Base-by-base conservation (phyloP, 192 early-diverging fungal species). In the Martensiomyces pterosporus region DNA sequence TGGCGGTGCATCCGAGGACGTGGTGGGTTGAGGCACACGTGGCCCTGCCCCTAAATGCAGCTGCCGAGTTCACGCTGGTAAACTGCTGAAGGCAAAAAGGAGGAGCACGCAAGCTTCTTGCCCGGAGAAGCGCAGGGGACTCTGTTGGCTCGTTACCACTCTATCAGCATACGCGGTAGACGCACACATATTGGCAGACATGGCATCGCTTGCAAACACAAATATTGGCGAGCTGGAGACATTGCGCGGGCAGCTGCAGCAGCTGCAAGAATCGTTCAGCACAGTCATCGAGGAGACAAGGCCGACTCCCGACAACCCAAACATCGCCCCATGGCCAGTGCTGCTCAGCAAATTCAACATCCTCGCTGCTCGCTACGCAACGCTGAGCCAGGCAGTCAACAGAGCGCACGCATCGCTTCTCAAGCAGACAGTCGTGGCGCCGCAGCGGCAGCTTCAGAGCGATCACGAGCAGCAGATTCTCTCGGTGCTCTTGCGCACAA, bases 291-390 rank as follows among this genome's bases (percentile, higher is more conserved):
- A 67, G 18, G 68, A 61, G 34, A 77, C 68, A 9, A 55, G 68
- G 22, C 68, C 67, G n/a, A 66, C 57, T 7, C 63, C 75, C 2
- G 61, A 72, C 50, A 71, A 64, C 35, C 67, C 67, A 6, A 25
- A 22, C 33, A 35, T 65, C 12, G 42, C 67, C 39, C 52, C 64
- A 4, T 77, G 75, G 75, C 75, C 75, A 4, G 68, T 68, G 29
- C 43, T 77, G 23, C 47, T 77, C 9, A 77, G 64, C 75, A 77
- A 77, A 46, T 77, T 77, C 51, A 77, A 77, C 36, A 60, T 77
- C 17, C 50, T 77, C 37, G 75, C 64, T 0, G 68, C 67, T 24
- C 66, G 67, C 43, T 77, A 64, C 54, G 60, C 63, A n/a, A 47
- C 61, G 3, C 45, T 77, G 22, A 72, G 51, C 38, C 75, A 66